Percentiles rank a stretch among this genome's conserved stretches.
These are phyloP conservation scores for Boletus semigastroideus DNA, from an alignment of 1,284 basidiomycete genomes.

Conservation along the genomic window DNA sequence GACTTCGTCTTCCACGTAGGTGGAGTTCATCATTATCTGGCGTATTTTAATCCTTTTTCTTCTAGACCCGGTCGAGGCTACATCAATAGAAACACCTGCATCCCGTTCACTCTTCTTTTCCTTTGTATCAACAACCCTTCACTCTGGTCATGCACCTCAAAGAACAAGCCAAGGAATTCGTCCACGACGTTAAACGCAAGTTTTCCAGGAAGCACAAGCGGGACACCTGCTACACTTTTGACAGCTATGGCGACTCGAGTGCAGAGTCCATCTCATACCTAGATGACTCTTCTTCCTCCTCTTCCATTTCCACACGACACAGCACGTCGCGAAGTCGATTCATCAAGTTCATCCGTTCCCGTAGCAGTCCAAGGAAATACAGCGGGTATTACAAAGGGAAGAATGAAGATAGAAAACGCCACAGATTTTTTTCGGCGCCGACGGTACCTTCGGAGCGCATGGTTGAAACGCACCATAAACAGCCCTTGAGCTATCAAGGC, in stretches of 20 bases:
- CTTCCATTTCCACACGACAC: constrained; percentile 7
- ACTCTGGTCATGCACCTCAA: constrained; percentile 32
- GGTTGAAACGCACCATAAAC: neutral
- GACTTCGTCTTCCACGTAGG: constrained; percentile 5
- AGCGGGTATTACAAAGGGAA: constrained; percentile 11
- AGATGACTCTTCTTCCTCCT: constrained; percentile 14
- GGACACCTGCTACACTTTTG: constrained; percentile 12
- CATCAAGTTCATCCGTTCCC: constrained; percentile 15
- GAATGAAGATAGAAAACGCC: constrained; percentile 10
- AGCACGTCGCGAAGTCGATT: constrained; percentile 10
- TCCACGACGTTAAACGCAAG: constrained; percentile 34
- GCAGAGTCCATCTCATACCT: constrained; percentile 11
- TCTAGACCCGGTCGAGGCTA: neutral
- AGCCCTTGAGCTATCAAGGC: neutral
- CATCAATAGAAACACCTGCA: neutral
- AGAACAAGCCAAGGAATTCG: constrained; percentile 29
- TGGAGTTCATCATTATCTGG: neutral
- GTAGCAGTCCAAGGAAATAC: constrained; percentile 8
- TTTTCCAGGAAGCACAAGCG: constrained; percentile 31
- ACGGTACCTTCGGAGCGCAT: constrained; percentile 5
- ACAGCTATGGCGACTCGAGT: constrained; percentile 18
- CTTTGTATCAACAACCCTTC: neutral
- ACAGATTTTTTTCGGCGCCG: constrained; percentile 16
- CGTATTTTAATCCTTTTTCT: neutral
- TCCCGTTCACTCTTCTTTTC: constrained; percentile 4